These are phyloP conservation scores for Nitzschia sp. DNA, from an alignment of 108 stramenopile genomes.

Conservation along the genomic window DNA sequence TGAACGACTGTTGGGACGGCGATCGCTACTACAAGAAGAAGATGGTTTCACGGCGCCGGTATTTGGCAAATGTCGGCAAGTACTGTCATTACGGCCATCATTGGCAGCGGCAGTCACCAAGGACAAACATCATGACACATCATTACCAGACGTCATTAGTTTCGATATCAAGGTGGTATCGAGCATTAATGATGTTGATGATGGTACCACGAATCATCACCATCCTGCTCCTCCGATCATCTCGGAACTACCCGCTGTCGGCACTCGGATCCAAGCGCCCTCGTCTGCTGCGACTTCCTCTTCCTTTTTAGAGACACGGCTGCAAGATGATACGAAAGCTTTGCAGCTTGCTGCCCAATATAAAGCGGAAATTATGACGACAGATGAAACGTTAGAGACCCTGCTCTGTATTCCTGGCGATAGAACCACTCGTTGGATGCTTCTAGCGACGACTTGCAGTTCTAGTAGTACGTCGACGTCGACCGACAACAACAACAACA, in stretches of 20 bases:
- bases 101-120: background rate
- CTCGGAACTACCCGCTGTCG: background rate
- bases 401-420: slow-evolving; percentile 28
- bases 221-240: background rate
- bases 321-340: slow-evolving; percentile 23
- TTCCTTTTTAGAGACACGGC: background rate
- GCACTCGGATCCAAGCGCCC: background rate
- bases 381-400: slow-evolving; percentile 26
- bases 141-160: slow-evolving; percentile 1
- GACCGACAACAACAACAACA: background rate
- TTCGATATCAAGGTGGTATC: background rate
- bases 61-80: slow-evolving; percentile 35
- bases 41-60: background rate
- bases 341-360: slow-evolving; percentile 25
- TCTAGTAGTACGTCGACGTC: too few relatives aligned
- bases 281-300: background rate
- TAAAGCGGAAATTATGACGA: slow-evolving; percentile 25
- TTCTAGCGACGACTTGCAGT: slow-evolving; percentile 3
- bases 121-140: slow-evolving; percentile 2
- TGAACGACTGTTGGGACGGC: slow-evolving; percentile 7
- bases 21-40: background rate
- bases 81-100: slow-evolving; percentile 16
- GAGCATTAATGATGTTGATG: background rate
- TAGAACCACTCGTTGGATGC: slow-evolving; percentile 19
- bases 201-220: too few relatives aligned